These are phyloP conservation scores for Tulasnella sp. DNA, from an alignment of 768 basidiomycete genomes.

Conservation along the genomic window DNA sequence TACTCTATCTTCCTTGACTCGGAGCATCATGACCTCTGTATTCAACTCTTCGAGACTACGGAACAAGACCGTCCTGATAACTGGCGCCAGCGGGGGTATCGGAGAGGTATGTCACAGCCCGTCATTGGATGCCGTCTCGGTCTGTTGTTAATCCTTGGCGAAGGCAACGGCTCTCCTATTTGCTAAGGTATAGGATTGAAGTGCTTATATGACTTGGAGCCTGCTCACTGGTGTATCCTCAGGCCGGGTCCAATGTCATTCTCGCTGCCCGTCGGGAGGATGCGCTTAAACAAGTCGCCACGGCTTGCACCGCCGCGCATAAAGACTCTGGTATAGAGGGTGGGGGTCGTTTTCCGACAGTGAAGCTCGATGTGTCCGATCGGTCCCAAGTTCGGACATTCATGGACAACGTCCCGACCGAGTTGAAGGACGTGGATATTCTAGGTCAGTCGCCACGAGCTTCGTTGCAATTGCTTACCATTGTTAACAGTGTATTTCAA, in stretches of 20 bases:
- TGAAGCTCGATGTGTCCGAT: conserved; percentile 75
- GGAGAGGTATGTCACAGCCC: conserved; percentile 54
- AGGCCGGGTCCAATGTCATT: conserved; percentile 84
- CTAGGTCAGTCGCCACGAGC: conserved; percentile 67
- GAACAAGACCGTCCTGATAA: conserved; percentile 79
- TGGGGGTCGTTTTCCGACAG: conserved; percentile 65
- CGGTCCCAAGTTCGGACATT: conserved; percentile 57
- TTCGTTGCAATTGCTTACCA: no score
- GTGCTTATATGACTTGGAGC: neutral
- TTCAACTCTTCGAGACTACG: conserved; percentile 73
- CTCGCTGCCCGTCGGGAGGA: conserved; percentile 72
- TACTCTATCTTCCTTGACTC: no score
- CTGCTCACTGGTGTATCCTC: neutral
- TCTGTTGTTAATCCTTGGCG: neutral
- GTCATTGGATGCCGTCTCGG: neutral
- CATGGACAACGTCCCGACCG: conserved; percentile 57
- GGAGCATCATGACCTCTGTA: conserved; percentile 33
- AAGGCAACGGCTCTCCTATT: conserved; percentile 84
- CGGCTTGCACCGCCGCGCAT: conserved; percentile 57
- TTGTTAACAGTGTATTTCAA: neutral
- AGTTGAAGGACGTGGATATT: conserved; percentile 67
- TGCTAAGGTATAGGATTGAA: conserved; percentile 50
- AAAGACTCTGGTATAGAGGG: conserved; percentile 57
- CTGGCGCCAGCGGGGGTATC: conserved; percentile 84
- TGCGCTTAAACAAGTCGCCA: conserved; percentile 56